Percentiles rank a stretch among this genome's conserved stretches.
These are phyloP conservation scores for Lotmaria passim DNA, from an alignment of 208 protist species.

Conservation along the genomic window DNA sequence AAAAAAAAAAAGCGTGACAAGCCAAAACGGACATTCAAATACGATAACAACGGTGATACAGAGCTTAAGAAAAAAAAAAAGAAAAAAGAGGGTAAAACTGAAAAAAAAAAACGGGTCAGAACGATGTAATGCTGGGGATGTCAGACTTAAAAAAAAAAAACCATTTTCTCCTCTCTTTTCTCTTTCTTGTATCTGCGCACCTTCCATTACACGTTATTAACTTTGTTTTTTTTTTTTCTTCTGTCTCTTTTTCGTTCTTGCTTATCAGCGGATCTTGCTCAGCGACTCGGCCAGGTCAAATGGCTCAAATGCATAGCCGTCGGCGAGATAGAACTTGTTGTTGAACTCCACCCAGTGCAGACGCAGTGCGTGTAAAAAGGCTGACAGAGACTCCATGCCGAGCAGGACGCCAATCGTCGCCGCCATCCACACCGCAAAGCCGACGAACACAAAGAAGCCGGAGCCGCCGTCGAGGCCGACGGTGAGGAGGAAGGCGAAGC, in stretches of 20 bases:
- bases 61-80: too few relatives aligned
- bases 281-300: slow-evolving; percentile 87
- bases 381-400: slow-evolving; percentile 98
- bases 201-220: neutral
- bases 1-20: too few relatives aligned
- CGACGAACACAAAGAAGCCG: slow-evolving; percentile 83
- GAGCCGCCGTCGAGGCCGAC: slow-evolving; percentile 53
- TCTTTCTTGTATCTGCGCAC: neutral
- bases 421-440: slow-evolving; percentile 92
- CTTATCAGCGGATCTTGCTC: slow-evolving; percentile 34
- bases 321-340: slow-evolving; percentile 97
- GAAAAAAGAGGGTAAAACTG: too few relatives aligned
- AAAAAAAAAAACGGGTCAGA: too few relatives aligned
- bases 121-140: too few relatives aligned
- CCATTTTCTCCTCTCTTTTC: too few relatives aligned
- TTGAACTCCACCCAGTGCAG: slow-evolving; percentile 98
- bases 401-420: slow-evolving; percentile 97
- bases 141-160: too few relatives aligned
- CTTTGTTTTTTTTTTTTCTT: neutral
- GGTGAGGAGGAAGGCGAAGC: slow-evolving; percentile 63
- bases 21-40: too few relatives aligned
- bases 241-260: neutral
- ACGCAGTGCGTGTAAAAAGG: slow-evolving; percentile 99
- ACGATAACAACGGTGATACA: too few relatives aligned
- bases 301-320: slow-evolving; percentile 80